Evolutionary conservation across 1,284 basidiomycete genomes (phyloP).

Genomic region (Vanrija sp.): DNA sequence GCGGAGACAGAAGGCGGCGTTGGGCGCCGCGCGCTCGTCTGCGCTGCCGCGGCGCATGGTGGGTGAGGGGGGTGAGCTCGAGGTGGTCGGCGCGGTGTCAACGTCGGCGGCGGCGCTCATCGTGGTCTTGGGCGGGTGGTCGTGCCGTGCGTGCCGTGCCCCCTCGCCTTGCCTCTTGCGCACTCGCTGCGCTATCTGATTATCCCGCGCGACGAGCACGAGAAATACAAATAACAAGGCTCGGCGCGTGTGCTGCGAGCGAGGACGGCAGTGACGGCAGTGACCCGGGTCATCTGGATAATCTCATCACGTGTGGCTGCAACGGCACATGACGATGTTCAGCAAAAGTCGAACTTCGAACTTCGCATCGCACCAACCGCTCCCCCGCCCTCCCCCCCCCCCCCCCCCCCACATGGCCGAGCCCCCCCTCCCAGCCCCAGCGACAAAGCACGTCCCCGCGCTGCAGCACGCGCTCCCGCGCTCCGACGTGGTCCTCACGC

Average conservation of each 20-base stretch:
- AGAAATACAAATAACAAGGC: too few species aligned
- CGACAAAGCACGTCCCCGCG: constrained; percentile 61
- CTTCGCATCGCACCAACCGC: background rate
- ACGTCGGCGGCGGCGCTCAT: background rate
- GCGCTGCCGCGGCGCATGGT: background rate
- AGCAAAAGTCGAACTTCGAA: too few species aligned
- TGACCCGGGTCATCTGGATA: too few species aligned
- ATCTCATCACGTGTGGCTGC: too few species aligned
- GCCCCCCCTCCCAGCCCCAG: constrained; percentile 27
- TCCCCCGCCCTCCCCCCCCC: background rate
- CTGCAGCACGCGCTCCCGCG: constrained; percentile 55
- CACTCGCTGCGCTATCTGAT: too few species aligned
- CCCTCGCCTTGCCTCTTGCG: too few species aligned
- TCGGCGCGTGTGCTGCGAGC: too few species aligned
- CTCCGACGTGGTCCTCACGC: constrained; percentile 29
- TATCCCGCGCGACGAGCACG: too few species aligned
- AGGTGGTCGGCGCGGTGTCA: background rate
- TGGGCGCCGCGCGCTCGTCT: constrained; percentile 1
- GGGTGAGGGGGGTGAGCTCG: background rate
- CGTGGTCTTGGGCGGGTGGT: too few species aligned
- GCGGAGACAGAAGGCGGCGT: constrained; percentile 19
- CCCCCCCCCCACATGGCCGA: constrained; percentile 1
- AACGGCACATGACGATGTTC: too few species aligned
- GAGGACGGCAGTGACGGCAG: too few species aligned
- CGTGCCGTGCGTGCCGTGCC: too few species aligned